Evolutionary conservation across 306 rosid genomes (phyloP), one percentile per base, ranked within the genome.

Genomic region (Lupinus albus): DNA sequence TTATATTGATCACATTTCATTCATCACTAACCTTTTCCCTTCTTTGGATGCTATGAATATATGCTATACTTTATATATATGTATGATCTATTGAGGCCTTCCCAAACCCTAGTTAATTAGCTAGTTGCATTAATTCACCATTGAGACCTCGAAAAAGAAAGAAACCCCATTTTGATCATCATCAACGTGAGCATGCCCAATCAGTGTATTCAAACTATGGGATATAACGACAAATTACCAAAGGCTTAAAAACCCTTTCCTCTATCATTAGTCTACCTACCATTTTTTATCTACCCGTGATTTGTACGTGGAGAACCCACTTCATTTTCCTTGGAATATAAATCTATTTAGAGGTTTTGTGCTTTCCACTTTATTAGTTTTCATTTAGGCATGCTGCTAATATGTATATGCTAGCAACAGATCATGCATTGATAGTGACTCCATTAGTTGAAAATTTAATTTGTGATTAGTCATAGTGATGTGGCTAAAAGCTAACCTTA

Each of bases 241-340:
- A 72, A 68, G 55, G 38, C 8, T 39, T 36, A 12, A 11, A 36
- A 4, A 16, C 16, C 17, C 11, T 53, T 64, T 46, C 21, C 65
- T 64, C 15, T 18, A 18, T 56, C 42, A 57, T 73, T 73, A 61
- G 75, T 64, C 75, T 13, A 57, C 73, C 64, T 68, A 53, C 50
- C 52, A 51, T 39, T 46, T 57, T 73, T 73, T 60, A 50, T 70
- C 18, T 13, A 8, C 47, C 74, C 70, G 73, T 55, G 73, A 60
- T 66, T 33, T 55, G 79, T 38, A 59, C 77, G 72, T 66, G 82
- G 78, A 70, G 82, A 74, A 75, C 70, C 87, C 83, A 80, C 84
- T 76, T 76, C 1, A 17, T 14, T 52, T 76, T 73, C 71, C 52
- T 80, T 53, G 64, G 72, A 70, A 73, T 80, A 70, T 55, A 80